Conservation (phyloP, 2,329 filamentous ascomycete genomes). For the Talaromyces sp. region DNA sequence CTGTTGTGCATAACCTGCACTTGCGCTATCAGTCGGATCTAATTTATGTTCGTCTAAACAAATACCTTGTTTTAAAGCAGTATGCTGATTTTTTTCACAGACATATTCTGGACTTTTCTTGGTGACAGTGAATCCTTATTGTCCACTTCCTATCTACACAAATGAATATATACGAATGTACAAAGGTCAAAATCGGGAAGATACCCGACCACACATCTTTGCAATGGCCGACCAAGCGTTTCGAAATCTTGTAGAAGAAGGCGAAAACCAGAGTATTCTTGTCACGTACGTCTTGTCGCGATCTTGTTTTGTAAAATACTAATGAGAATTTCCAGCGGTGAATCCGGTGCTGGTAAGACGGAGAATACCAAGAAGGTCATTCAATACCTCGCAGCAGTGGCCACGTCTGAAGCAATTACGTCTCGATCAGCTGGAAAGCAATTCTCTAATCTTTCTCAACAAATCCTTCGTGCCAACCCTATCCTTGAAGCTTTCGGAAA, state of each 20-base stretch:
- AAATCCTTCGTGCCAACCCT: conserved; percentile 92
- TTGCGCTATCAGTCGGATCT: conserved; percentile 92
- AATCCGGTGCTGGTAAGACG: conserved; percentile 96
- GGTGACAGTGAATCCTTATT: conserved; percentile 96
- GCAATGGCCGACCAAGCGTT: conserved; percentile 97
- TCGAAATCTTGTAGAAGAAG: conserved; percentile 89
- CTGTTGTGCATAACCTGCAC: conserved; percentile 93
- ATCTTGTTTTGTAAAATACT: background rate
- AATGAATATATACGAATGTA: conserved; percentile 99
- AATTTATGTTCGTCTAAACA: conserved; percentile 61
- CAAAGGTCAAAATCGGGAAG: conserved; percentile 81
- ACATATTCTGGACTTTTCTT: conserved; percentile 97
- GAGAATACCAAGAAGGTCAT: conserved; percentile 99
- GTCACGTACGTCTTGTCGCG: conserved; percentile 60
- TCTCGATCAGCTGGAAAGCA: conserved; percentile 57
- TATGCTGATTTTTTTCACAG: conserved; percentile 31
- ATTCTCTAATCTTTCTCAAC: conserved; percentile 85
- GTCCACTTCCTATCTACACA: conserved; percentile 86
- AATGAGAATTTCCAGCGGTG: conserved; percentile 51
- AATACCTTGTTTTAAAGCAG: background rate
- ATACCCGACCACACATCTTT: conserved; percentile 95
- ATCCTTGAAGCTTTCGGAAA: conserved; percentile 98
- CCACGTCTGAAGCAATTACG: conserved; percentile 68
- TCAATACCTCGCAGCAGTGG: conserved; percentile 93
- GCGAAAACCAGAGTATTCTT: conserved; percentile 92